phyloP scores from a whole-genome alignment of 345 rosid species.

The Aurinia saxatilis region DNA sequence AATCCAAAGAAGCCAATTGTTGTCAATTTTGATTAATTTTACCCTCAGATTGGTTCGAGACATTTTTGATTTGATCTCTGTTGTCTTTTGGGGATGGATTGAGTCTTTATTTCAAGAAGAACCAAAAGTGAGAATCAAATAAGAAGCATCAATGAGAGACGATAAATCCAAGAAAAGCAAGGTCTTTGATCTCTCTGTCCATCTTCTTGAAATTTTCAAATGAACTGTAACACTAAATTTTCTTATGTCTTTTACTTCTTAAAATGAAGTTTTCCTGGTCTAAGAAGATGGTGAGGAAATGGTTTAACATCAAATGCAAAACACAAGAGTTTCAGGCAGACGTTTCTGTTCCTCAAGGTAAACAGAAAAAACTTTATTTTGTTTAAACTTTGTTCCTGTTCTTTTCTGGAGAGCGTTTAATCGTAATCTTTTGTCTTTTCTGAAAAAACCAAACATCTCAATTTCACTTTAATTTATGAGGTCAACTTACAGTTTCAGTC shows the following conservation, averaged over 20 bases:
- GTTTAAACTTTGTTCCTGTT: conserved; percentile 14
- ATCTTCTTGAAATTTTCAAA: conserved; percentile 10
- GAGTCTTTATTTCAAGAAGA: conserved; percentile 12
- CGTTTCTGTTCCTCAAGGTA: conserved; percentile 56
- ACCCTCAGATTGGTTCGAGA: conserved; percentile 21
- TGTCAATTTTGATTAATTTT: neutral
- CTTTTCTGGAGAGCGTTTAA: neutral
- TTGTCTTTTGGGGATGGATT: conserved; percentile 7
- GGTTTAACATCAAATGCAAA: conserved; percentile 93
- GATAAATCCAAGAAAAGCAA: conserved; percentile 81
- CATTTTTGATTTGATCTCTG: conserved; percentile 15
- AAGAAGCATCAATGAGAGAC: conserved; percentile 68
- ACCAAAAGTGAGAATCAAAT: conserved; percentile 31
- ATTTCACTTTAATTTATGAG: neutral
- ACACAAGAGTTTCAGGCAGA: conserved; percentile 84
- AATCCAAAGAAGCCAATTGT: conserved; percentile 11
- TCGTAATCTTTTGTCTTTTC: conserved; percentile 23
- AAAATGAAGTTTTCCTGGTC: conserved; percentile 90
- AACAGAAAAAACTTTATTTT: conserved; percentile 8
- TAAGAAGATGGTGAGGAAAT: conserved; percentile 82
- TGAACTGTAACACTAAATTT: neutral
- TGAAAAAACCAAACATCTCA: conserved; percentile 8
- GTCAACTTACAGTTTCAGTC: conserved; percentile 5
- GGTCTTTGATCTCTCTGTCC: conserved; percentile 35
- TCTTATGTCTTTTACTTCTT: neutral